Conservation (phyloP, 2,329 filamentous ascomycete species). For the Scedosporium aurantiacum region DNA sequence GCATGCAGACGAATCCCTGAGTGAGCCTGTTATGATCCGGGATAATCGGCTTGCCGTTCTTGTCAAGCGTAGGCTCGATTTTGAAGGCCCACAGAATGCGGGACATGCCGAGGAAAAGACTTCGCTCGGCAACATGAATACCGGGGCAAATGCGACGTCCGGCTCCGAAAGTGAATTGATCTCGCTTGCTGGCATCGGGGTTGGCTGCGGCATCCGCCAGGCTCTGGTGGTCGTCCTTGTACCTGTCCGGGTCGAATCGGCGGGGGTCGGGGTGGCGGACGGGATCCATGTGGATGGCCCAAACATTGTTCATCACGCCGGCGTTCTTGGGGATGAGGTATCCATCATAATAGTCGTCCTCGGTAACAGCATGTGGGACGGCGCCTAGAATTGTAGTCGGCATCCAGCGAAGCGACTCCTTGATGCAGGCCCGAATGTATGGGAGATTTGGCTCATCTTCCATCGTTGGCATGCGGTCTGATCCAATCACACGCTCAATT, state of each 20-base stretch:
- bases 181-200: slow-evolving; percentile 29
- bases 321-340: slow-evolving; percentile 31
- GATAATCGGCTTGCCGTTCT: slow-evolving; percentile 8
- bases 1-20: slow-evolving; percentile 10
- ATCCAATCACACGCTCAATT: slow-evolving; percentile 31
- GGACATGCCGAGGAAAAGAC: slow-evolving; percentile 34
- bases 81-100: slow-evolving; percentile 38
- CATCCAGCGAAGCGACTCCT: slow-evolving; percentile 35
- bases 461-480: slow-evolving; percentile 28
- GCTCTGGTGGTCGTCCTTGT: slow-evolving; percentile 15
- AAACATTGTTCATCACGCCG: slow-evolving; percentile 29
- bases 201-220: slow-evolving; percentile 17
- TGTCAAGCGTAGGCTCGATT: slow-evolving; percentile 16
- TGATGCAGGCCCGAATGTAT: slow-evolving; percentile 32
- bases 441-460: slow-evolving; percentile 31
- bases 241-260: slow-evolving; percentile 30
- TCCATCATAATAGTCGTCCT: slow-evolving; percentile 26
- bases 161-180: slow-evolving; percentile 44
- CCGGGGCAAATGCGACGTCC: slow-evolving; percentile 48
- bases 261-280: slow-evolving; percentile 27
- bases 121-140: slow-evolving; percentile 40
- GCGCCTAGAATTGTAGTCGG: slow-evolving; percentile 24
- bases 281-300: slow-evolving; percentile 35
- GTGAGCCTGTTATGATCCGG: slow-evolving; percentile 8
- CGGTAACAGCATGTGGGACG: slow-evolving; percentile 25